phyloP scores from a whole-genome alignment of 257 asterid genomes.

The Solanum peruvianum region DNA sequence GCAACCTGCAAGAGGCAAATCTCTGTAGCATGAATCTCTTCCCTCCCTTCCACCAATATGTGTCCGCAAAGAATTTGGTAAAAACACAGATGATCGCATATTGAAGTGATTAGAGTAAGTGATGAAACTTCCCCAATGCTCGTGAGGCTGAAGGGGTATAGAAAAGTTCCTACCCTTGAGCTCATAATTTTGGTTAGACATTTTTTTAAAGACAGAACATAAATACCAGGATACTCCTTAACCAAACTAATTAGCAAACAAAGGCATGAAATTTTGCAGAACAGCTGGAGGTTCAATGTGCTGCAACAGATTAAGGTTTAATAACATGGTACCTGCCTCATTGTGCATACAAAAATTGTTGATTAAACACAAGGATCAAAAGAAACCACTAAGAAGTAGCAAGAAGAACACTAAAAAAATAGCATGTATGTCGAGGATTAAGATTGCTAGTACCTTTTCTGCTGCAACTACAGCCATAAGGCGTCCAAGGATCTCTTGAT shows the following conservation, averaged over 20 bases:
- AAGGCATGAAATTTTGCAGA: neutral
- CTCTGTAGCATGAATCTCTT: neutral
- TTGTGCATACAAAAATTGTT: neutral
- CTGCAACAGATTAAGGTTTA: neutral
- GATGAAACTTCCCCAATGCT: neutral
- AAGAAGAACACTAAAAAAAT: neutral
- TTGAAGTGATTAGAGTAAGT: neutral
- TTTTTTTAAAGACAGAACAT: neutral
- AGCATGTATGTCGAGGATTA: neutral
- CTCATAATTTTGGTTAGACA: neutral
- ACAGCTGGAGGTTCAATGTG: neutral
- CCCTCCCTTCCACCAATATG: neutral
- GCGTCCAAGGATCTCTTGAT: slow-evolving; percentile 95
- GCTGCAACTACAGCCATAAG: slow-evolving; percentile 86
- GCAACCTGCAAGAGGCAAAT: slow-evolving; percentile 45
- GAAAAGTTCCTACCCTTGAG: neutral
- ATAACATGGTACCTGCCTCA: neutral
- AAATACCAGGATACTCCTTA: neutral
- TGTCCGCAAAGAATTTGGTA: neutral
- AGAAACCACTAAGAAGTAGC: neutral
- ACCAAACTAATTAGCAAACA: neutral
- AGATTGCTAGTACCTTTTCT: slow-evolving; percentile 49
- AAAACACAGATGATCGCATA: neutral
- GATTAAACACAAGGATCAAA: neutral
- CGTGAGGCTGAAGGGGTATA: neutral